Conservation (phyloP, 2,329 filamentous ascomycete genomes). For the Zymoseptoria pseudotritici region DNA sequence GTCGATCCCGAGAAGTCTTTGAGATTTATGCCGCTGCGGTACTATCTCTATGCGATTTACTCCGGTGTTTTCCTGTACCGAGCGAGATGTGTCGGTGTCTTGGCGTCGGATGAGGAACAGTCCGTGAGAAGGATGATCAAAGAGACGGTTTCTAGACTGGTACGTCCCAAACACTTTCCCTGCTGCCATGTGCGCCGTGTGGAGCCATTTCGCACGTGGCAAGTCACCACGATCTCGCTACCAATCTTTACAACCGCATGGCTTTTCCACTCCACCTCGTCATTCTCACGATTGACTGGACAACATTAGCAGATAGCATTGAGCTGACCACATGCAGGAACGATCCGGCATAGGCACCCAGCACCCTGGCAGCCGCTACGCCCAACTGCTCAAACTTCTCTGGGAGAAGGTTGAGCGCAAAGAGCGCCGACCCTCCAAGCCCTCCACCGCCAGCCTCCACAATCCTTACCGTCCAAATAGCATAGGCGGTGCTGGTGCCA, state of each 20-base stretch:
- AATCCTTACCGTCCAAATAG: conserved; percentile 37
- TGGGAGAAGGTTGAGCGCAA: conserved; percentile 41
- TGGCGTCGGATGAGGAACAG: conserved; percentile 40
- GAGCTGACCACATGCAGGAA: conserved; percentile 17
- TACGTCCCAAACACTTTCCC: not conserved
- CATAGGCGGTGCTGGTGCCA: conserved; percentile 26
- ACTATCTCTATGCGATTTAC: conserved; percentile 44
- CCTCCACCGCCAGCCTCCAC: conserved; percentile 23
- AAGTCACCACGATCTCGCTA: not conserved
- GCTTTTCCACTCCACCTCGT: not conserved
- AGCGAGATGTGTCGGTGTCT: conserved; percentile 41
- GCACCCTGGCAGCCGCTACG: conserved; percentile 42
- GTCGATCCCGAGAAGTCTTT: conserved; percentile 41
- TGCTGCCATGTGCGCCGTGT: not conserved
- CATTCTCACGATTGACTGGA: too few species aligned
- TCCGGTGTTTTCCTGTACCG: conserved; percentile 44
- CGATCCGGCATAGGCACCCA: conserved; percentile 39
- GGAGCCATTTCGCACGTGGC: not conserved
- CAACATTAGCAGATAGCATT: not conserved
- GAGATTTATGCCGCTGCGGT: conserved; percentile 43
- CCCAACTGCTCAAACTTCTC: conserved; percentile 39
- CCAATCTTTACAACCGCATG: not conserved
- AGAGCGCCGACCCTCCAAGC: conserved; percentile 17
- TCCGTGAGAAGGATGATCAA: conserved; percentile 41
- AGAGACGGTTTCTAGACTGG: conserved; percentile 37